Percentiles rank a stretch among this genome's conserved stretches.
Evolutionary conservation across 2,329 filamentous ascomycete genomes (phyloP).

Genomic region (Aspergillus intermedius): DNA sequence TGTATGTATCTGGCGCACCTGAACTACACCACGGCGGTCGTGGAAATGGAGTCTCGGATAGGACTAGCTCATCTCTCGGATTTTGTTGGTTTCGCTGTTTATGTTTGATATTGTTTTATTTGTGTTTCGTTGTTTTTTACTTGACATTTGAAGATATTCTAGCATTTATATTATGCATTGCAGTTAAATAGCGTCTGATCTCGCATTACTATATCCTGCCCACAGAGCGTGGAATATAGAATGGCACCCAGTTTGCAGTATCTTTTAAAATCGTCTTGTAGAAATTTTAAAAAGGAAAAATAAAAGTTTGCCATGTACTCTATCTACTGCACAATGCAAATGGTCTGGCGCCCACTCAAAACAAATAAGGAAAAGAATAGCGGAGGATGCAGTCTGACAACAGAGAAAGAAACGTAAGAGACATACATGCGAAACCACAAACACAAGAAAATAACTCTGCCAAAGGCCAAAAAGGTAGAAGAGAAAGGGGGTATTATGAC

Average conservation of each 20-base stretch:
- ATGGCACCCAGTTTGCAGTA: too few relatives aligned
- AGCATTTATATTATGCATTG: background rate
- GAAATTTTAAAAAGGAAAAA: background rate
- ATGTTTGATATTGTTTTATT: background rate
- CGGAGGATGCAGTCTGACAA: background rate
- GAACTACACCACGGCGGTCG: slow-evolving; percentile 8
- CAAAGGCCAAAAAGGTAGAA: slow-evolving; percentile 2
- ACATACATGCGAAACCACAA: background rate
- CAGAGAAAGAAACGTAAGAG: background rate
- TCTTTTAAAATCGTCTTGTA: background rate
- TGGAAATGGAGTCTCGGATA: slow-evolving; percentile 12
- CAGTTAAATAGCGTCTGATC: background rate
- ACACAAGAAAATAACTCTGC: background rate
- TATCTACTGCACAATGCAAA: background rate
- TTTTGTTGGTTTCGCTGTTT: background rate
- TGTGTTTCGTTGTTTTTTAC: background rate
- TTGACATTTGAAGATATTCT: background rate
- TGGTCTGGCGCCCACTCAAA: background rate
- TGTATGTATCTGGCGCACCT: slow-evolving; percentile 10
- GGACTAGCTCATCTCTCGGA: slow-evolving; percentile 5
- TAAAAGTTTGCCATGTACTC: slow-evolving; percentile 2
- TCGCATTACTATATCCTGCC: background rate
- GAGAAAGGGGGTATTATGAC: slow-evolving; percentile 9
- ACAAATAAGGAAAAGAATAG: background rate
- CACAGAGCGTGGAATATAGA: background rate